These are phyloP conservation scores for Viola odorata DNA, from an alignment of 345 rosid species.

Conservation along the genomic window DNA sequence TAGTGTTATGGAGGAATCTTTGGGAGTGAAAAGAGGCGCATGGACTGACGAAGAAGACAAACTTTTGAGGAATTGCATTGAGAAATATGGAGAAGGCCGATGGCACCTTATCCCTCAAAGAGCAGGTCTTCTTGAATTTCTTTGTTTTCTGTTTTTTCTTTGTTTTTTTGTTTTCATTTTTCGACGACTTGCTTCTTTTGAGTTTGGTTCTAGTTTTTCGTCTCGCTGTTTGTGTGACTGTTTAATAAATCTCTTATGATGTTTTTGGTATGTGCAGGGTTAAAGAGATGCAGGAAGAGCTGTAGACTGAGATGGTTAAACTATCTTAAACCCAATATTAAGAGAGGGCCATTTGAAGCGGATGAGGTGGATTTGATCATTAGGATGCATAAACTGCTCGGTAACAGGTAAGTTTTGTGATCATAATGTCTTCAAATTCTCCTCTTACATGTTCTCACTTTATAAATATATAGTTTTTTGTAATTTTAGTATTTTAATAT, in stretches of 20 bases:
- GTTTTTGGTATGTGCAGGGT: slow-evolving; percentile 1
- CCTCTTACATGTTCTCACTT: not conserved
- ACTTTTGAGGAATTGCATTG: slow-evolving; percentile 35
- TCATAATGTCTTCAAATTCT: not conserved
- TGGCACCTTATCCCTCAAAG: slow-evolving; percentile 42
- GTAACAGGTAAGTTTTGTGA: slow-evolving; percentile 5
- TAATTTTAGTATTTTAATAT: not conserved
- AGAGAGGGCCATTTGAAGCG: not conserved
- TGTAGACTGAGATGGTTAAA: slow-evolving; percentile 16
- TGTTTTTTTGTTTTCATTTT: no score
- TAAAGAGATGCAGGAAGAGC: slow-evolving; percentile 15
- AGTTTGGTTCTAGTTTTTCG: no score
- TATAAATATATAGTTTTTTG: not conserved
- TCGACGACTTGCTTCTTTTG: no score
- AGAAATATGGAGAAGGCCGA: slow-evolving; percentile 38
- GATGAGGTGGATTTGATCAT: slow-evolving; percentile 16
- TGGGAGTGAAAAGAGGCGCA: slow-evolving; percentile 39
- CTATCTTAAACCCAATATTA: slow-evolving; percentile 15
- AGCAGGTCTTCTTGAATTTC: no score
- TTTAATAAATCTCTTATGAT: no score
- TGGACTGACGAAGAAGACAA: slow-evolving; percentile 50
- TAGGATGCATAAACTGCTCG: slow-evolving; percentile 10
- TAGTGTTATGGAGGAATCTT: slow-evolving; percentile 20
- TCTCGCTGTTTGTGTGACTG: no score
- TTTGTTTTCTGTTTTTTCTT: no score